These are phyloP conservation scores for Clarkia xantiana DNA, from an alignment of 345 rosid genomes.

Conservation along the genomic window DNA sequence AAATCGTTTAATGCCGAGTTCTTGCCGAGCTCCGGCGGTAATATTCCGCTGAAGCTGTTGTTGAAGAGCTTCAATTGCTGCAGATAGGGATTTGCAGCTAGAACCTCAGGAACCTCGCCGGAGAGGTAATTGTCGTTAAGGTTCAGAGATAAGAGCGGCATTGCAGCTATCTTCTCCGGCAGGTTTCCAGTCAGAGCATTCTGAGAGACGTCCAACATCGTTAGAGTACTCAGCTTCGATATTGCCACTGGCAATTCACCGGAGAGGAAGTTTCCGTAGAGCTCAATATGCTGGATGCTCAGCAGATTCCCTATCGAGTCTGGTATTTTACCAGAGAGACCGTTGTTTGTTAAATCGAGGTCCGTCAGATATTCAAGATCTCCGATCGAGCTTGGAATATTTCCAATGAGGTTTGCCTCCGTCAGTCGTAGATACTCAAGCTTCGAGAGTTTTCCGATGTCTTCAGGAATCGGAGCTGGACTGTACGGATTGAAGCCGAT, in stretches of 20 bases:
- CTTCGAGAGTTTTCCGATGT: conserved; percentile 34
- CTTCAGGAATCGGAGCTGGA: conserved; percentile 31
- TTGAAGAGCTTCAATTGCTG: conserved; percentile 43
- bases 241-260: conserved; percentile 45
- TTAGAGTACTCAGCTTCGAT: conserved; percentile 28
- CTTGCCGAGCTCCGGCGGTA: conserved; percentile 43
- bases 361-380: conserved; percentile 22
- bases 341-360: conserved; percentile 36
- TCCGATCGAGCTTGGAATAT: conserved; percentile 41
- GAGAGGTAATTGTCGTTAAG: conserved; percentile 46
- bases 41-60: conserved; percentile 52
- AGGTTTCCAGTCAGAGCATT: conserved; percentile 44
- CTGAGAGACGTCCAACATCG: conserved; percentile 43
- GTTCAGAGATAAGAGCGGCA: conserved; percentile 24
- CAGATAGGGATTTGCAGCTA: conserved; percentile 39
- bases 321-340: conserved; percentile 40
- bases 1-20: conserved; percentile 29
- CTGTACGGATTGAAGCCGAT: conserved; percentile 28
- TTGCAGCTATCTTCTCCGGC: conserved; percentile 31
- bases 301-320: conserved; percentile 22
- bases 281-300: conserved; percentile 29
- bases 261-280: conserved; percentile 25
- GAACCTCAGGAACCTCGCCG: conserved; percentile 35
- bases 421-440: conserved; percentile 25
- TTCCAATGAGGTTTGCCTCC: conserved; percentile 25